Conservation (phyloP, 768 basidiomycete genomes). For the Cyclocybe aegerita region DNA sequence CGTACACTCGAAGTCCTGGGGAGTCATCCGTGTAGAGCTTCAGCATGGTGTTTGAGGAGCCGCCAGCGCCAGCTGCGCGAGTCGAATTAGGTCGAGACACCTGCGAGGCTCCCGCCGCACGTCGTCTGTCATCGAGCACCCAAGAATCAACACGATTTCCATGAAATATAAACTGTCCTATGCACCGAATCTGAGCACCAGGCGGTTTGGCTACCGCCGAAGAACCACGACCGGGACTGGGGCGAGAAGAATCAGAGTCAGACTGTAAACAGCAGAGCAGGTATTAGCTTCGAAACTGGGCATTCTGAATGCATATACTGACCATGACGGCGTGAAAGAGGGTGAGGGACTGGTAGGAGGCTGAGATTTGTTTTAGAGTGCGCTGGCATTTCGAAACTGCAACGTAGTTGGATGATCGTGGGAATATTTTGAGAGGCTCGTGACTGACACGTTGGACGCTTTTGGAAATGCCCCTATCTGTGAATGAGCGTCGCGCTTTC, state of each 20-base stretch:
- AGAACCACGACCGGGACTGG: conserved; percentile 39
- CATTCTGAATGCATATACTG: conserved; percentile 8
- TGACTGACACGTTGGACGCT: conserved; percentile 29
- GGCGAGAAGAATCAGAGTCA: conserved; percentile 71
- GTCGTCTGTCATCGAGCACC: conserved; percentile 48
- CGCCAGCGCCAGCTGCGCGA: conserved; percentile 92
- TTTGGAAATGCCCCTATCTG: neutral
- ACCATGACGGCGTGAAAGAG: conserved; percentile 36
- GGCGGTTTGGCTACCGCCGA: conserved; percentile 68
- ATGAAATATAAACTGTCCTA: conserved; percentile 10
- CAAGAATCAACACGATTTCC: neutral
- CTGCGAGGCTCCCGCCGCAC: conserved; percentile 61
- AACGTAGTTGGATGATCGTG: conserved; percentile 29
- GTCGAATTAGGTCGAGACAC: conserved; percentile 79
- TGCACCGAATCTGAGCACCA: conserved; percentile 80
- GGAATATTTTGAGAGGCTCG: conserved; percentile 17
- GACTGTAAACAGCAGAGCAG: conserved; percentile 44
- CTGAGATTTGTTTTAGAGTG: conserved; percentile 20
- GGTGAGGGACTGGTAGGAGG: conserved; percentile 5
- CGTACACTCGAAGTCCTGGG: conserved; percentile 95
- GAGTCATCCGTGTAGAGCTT: conserved; percentile 99
- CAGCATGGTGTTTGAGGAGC: conserved; percentile 97
- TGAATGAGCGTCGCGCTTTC: too few relatives aligned
- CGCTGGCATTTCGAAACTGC: conserved; percentile 31
- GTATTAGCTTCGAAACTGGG: neutral